Conservation (phyloP, 2,329 filamentous ascomycete genomes). For the Cercospora sesami region DNA sequence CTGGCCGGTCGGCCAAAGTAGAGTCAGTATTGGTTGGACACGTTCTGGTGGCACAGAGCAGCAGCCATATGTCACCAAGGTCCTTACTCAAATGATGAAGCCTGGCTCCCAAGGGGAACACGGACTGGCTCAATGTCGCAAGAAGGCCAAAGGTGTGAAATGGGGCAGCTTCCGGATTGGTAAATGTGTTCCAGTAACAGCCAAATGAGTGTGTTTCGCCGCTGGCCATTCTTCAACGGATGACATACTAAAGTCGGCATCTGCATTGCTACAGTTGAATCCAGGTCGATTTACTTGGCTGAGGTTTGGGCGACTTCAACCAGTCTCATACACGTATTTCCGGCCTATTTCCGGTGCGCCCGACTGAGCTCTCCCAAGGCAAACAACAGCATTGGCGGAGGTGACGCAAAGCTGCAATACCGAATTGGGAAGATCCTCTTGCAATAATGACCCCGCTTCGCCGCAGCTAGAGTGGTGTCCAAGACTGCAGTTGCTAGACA, state of each 20-base stretch:
- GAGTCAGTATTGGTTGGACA: conserved; percentile 20
- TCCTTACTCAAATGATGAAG: conserved; percentile 28
- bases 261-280: background rate
- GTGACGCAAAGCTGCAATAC: background rate
- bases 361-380: background rate
- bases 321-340: background rate
- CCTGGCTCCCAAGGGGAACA: conserved; percentile 24
- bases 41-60: conserved; percentile 21
- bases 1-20: background rate
- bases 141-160: conserved; percentile 22
- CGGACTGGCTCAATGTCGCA: conserved; percentile 24
- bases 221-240: background rate
- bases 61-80: conserved; percentile 17
- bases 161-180: conserved; percentile 15
- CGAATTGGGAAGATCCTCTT: background rate
- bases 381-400: background rate
- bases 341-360: background rate
- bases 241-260: background rate
- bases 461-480: background rate
- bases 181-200: conserved; percentile 2
- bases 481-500: background rate
- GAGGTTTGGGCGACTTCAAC: background rate
- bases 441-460: background rate
- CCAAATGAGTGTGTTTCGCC: background rate
- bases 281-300: background rate